Base-by-base conservation (phyloP, 2,329 filamentous ascomycete genomes). In the Botryotinia narcissicola region DNA sequence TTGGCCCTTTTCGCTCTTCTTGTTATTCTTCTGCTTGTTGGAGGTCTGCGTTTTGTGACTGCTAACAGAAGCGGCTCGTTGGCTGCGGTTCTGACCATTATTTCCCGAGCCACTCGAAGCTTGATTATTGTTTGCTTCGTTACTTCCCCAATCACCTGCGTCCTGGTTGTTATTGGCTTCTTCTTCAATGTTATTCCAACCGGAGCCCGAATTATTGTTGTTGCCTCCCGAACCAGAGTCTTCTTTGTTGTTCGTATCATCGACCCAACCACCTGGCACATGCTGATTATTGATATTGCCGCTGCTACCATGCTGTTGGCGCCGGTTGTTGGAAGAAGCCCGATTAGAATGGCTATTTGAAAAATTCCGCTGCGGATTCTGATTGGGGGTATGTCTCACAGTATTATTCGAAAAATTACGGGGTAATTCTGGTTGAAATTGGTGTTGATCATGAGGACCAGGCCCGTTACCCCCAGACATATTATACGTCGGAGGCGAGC, bases 401-500 rank as follows among this genome's bases (percentile, higher is more conserved):
- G 46, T 51, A 35, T 51, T 64, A 16, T 22, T 64, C 3, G 70
- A 51, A 9, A 63, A 63, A 44, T 29, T 59, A 18, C 48, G 70
- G 37, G 68, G 29, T 37, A 32, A 9, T 18, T 48, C 44, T 64
- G 70, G 60, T 42, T 44, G 35, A 29, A 32, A 62, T 44, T 68
- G 64, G 66, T 62, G 64, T 63, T 54, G 72, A 29, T 57, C 66
- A 57, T 57, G 16, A 68, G 48, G 20, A 16, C 10, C 48, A 22
- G 48, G 66, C 35, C 48, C 48, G 20, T 29, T 57, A 7, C n/a
- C n/a, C 14, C 51, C 51, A 57, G n/a, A 32, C 35, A 51, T 14
- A 42, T 68, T 57, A 68, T 51, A 57, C n/a, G 63, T 60, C 22
- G 72, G 74, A 40, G 74, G 71, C 73, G 86, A 83, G 35, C 64